Conservation (phyloP, 1,139 yeast genomes). For the Candida tetrigidarum region DNA sequence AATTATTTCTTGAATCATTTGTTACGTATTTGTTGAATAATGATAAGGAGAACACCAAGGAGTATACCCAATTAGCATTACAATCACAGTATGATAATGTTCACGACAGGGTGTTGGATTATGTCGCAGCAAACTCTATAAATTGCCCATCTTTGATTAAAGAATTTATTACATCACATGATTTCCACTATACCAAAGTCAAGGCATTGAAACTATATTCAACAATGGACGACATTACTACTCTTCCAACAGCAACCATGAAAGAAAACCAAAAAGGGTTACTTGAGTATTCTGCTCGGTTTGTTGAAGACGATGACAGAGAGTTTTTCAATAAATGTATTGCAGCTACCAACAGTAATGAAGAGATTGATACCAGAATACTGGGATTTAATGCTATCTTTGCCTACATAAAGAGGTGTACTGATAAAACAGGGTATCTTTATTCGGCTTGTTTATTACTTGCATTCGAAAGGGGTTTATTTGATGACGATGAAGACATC, state of each 20-base stretch:
- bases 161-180: constrained; percentile 28
- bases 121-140: constrained; percentile 4
- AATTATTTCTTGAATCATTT: constrained; percentile 14
- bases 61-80: constrained; percentile 9
- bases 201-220: constrained; percentile 31
- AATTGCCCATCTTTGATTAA: constrained; percentile 17
- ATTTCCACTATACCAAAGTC: constrained; percentile 41
- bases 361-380: constrained; percentile 14
- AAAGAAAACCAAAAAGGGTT: constrained; percentile 47
- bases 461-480: constrained; percentile 18
- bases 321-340: constrained; percentile 3
- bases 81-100: constrained; percentile 13
- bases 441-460: constrained; percentile 12
- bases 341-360: neutral
- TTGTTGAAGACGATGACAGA: constrained; percentile 16
- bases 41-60: neutral
- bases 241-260: constrained; percentile 30
- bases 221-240: constrained; percentile 1
- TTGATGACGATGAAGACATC: constrained; percentile 65
- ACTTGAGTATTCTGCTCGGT: constrained; percentile 53
- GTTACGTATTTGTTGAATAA: constrained; percentile 8
- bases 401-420: constrained; percentile 8
- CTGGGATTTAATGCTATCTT: constrained; percentile 12
- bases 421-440: constrained; percentile 5
- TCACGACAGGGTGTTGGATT: constrained; percentile 11